Base-by-base conservation (phyloP, 768 basidiomycete species). In the Suillus tomentosus region DNA sequence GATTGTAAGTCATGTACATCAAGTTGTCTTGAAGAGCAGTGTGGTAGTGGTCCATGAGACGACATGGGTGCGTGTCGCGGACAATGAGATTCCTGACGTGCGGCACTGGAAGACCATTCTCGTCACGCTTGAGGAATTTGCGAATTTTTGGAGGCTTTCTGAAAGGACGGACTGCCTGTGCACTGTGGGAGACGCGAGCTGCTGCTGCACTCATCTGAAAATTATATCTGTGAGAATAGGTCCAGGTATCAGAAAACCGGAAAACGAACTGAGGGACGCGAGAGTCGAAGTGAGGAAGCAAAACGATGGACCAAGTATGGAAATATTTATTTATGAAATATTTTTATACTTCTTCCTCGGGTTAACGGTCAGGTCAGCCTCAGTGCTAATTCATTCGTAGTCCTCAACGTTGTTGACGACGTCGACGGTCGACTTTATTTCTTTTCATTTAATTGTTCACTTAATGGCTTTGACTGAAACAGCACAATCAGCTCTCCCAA, bases 1-100 rank as follows among this genome's bases (percentile, higher is more conserved):
- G 96, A 58, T 84, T 80, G 80, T 98, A 97, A 61, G 90, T 91
- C 84, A 98, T 89, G 84, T 99, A 99, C 85, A 99, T 87, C 69
- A 95, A 81, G 79, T 98, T 85, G 76, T 95, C 91, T 24, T 87
- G 86, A 65, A 99, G 82, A 10, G 95, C 89, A 45, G 80, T 78
- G 76, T 91, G 74, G 80, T 97, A 98, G 80, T 98, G 94, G 66
- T 94, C 88, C 61, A 82, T 81, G 62, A 95, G 84, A 48, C 96
- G 87, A 66, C 85, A 89, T 64, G 84, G 82, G 6, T 87, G 85
- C 63, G 87, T 89, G 71, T 92, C 87, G 71, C 89, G 88, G 42
- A 89, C 79, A 70, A 88, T 65, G 67, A 92, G 70, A 64, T 82
- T 80, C 40, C 57, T 58, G 68, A 87, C 84, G 69, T 88, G 91